Conservation (phyloP, 176 grass and related monocot genomes). For the Urochloa ruziziensis region DNA sequence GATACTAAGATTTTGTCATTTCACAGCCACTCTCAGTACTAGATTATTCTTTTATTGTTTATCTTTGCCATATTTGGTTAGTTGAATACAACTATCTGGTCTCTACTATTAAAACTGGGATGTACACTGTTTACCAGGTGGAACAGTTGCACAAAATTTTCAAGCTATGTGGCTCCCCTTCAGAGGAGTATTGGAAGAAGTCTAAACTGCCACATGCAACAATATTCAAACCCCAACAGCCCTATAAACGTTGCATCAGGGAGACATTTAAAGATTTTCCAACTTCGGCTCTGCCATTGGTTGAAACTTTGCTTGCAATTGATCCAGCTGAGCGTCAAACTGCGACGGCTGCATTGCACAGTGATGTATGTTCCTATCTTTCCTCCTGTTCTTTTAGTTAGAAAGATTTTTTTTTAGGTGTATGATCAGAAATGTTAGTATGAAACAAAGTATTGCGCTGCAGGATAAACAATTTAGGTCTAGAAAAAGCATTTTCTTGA, state of each 20-base stretch:
- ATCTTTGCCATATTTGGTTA: background rate
- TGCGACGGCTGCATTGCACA: conserved; percentile 54
- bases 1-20: background rate
- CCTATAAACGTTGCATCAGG: conserved; percentile 55
- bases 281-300: conserved; percentile 43
- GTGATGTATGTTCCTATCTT: conserved; percentile 42
- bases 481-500: background rate
- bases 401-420: background rate
- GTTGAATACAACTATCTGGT: conserved; percentile 5
- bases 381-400: background rate
- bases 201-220: conserved; percentile 62
- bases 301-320: conserved; percentile 64
- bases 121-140: conserved; percentile 43
- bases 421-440: background rate
- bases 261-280: conserved; percentile 66
- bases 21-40: background rate
- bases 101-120: conserved; percentile 23
- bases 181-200: conserved; percentile 69
- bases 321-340: conserved; percentile 57
- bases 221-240: conserved; percentile 58
- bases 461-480: background rate
- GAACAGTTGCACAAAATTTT: conserved; percentile 74
- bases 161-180: conserved; percentile 62
- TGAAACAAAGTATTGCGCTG: conserved; percentile 8
- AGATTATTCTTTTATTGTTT: conserved; percentile 7